A percentile compares a stretch with the other conserved stretches of the same genome.
phyloP scores from a whole-genome alignment of 805 yeast species.

The Nakazawaea ernobii region DNA sequence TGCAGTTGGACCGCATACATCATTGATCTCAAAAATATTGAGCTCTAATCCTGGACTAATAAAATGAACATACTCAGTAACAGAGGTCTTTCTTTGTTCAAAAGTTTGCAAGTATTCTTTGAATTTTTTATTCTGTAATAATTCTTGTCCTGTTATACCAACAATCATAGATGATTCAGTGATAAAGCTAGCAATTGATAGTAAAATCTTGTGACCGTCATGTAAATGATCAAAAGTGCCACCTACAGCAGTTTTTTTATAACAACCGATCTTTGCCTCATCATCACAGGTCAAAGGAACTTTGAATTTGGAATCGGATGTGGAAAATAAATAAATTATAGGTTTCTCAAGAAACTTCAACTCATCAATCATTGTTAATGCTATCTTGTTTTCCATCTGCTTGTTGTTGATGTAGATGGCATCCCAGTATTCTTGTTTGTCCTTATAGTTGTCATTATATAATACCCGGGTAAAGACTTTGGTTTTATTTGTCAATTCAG shows the following conservation, averaged over 20 bases:
- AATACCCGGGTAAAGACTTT: conserved; percentile 15
- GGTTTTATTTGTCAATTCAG: neutral
- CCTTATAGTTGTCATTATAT: conserved; percentile 10
- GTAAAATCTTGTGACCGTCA: conserved; percentile 86
- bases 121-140: conserved; percentile 71
- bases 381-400: conserved; percentile 5
- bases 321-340: conserved; percentile 4
- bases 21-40: conserved; percentile 62
- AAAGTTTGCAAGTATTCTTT: conserved; percentile 59
- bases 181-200: conserved; percentile 66
- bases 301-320: neutral
- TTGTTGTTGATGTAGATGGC: conserved; percentile 5
- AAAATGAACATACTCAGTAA: conserved; percentile 41
- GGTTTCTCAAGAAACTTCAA: neutral
- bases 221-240: conserved; percentile 98
- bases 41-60: conserved; percentile 41
- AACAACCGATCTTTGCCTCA: conserved; percentile 14
- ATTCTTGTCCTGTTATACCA: conserved; percentile 76
- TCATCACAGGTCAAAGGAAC: neutral
- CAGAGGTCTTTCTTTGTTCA: conserved; percentile 41
- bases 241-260: conserved; percentile 61
- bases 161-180: conserved; percentile 54
- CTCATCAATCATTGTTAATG: neutral
- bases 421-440: conserved; percentile 7
- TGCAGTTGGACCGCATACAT: conserved; percentile 94